A percentile compares a stretch with the other conserved stretches of the same genome.
These are phyloP conservation scores for Amanita inopinata DNA, from an alignment of 768 basidiomycete genomes.

Conservation along the genomic window DNA sequence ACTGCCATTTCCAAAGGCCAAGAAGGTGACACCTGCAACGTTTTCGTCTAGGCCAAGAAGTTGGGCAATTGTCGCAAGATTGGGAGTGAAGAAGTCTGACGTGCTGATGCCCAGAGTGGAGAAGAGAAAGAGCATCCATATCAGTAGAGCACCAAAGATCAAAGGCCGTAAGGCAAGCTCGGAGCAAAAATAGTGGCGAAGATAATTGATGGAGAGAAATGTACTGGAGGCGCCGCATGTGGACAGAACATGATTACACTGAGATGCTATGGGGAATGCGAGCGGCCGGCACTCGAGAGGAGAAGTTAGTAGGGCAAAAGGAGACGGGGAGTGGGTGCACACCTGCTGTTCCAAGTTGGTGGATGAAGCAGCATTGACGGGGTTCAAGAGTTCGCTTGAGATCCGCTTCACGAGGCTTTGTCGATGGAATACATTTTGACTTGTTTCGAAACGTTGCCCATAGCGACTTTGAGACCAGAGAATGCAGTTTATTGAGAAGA, in stretches of 20 bases:
- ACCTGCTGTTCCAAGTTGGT: slow-evolving; percentile 20
- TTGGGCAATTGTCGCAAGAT: slow-evolving; percentile 82
- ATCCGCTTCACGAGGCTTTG: slow-evolving; percentile 33
- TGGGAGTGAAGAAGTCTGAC: slow-evolving; percentile 96
- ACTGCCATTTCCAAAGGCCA: slow-evolving; percentile 96
- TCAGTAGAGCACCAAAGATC: slow-evolving; percentile 49
- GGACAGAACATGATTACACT: slow-evolving; percentile 56
- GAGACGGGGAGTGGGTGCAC: slow-evolving; percentile 1
- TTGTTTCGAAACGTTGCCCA: slow-evolving; percentile 22
- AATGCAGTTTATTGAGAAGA: slow-evolving; percentile 46
- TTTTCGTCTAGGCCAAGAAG: slow-evolving; percentile 85
- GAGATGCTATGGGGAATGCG: slow-evolving; percentile 37
- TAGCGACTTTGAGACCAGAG: slow-evolving; percentile 59
- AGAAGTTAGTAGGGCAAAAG: not conserved
- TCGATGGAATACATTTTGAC: slow-evolving; percentile 18
- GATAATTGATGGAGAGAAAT: slow-evolving; percentile 61
- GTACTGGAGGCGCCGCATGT: slow-evolving; percentile 53
- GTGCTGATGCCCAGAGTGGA: slow-evolving; percentile 92
- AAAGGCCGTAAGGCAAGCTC: slow-evolving; percentile 43
- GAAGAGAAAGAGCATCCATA: slow-evolving; percentile 90
- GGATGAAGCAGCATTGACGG: slow-evolving; percentile 13
- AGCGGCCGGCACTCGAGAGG: slow-evolving; percentile 55
- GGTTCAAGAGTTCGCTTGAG: slow-evolving; percentile 25
- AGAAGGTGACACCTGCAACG: slow-evolving; percentile 91
- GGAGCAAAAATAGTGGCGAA: slow-evolving; percentile 64